phyloP scores from a whole-genome alignment of 352 stramenopile genomes.

The Globisporangium iwayamae region DNA sequence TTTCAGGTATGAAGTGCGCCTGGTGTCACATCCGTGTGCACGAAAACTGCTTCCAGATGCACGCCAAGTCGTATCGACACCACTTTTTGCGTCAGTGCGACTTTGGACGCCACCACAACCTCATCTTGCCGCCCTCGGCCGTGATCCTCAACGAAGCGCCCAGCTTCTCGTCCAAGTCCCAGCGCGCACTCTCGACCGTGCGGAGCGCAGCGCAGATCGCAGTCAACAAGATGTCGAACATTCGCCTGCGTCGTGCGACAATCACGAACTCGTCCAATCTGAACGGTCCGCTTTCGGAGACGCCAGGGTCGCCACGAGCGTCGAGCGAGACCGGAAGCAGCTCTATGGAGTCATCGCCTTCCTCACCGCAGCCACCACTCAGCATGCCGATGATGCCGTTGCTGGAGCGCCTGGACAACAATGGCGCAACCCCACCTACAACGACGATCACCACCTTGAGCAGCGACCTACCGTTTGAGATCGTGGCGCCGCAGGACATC shows the following conservation, averaged over 20 bases:
- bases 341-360: constrained; percentile 8
- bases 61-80: constrained; percentile 21
- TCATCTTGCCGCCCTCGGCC: constrained; percentile 64
- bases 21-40: constrained; percentile 82
- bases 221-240: constrained; percentile 70
- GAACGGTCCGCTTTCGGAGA: neutral
- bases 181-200: constrained; percentile 67
- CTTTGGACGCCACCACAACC: constrained; percentile 59
- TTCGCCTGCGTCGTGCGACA: constrained; percentile 48
- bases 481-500: constrained; percentile 40
- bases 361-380: neutral
- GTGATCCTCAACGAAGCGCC: constrained; percentile 40
- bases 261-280: constrained; percentile 17
- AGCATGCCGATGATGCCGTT: constrained; percentile 11
- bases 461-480: constrained; percentile 48
- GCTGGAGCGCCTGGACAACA: constrained; percentile 9
- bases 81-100: constrained; percentile 56
- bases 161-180: constrained; percentile 45
- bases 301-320: constrained; percentile 6
- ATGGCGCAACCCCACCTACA: neutral
- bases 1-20: constrained; percentile 76
- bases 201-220: constrained; percentile 59
- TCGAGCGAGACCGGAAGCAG: constrained; percentile 9
- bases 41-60: constrained; percentile 65
- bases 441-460: neutral